Base-by-base conservation (phyloP, 768 basidiomycete genomes). In the Mycena vitilis region DNA sequence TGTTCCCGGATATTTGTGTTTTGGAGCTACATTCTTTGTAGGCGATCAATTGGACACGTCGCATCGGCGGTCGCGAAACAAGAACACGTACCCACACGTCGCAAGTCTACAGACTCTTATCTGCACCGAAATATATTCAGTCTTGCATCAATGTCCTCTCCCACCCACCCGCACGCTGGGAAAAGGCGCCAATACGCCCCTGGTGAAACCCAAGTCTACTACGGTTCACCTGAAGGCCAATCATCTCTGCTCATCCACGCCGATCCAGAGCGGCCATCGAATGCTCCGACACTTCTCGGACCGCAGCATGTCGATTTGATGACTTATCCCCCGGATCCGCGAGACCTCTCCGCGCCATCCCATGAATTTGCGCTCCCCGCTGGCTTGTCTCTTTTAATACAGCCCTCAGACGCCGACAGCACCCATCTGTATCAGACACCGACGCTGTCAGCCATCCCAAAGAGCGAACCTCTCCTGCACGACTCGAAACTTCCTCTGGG, bases 121-220 rank as follows among this genome's bases (percentile, higher is more conserved):
- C 42, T 34, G 7, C 20, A 11, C 37, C 20, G 30, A 30, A 42
- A 5, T 5, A 56, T 30, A 51, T 23, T 9, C 55, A 2, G 5
- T 57, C 42, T 25, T 25, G 23, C 23, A 30, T 5, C 25, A 36
- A 64, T 64, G 63, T 56, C 63, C 45, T 20, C 47, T 30, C 45
- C 60, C 1, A 6, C 55, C 22, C 66, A 54, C 4, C 23, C 63
- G 10, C 66, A 55, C 37, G 62, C 30, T 1, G 25, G 55, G 5
- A 66, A 82, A 86, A 71, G 82, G 85, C 82, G 88, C 34, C 88
- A 89, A 71, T 89, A 90, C 73, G 88, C 88, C 7, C 82, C 87
- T 4, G 87, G 85, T 13, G 87, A 89, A 74, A 85, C 84, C 4
- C 85, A 86, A 63, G 85, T 81, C 13, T 87, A 86, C 72, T 83